Percentiles rank a stretch among this genome's conserved stretches.
Conservation (phyloP, 306 rosid genomes). For the Nissolia schottii region DNA sequence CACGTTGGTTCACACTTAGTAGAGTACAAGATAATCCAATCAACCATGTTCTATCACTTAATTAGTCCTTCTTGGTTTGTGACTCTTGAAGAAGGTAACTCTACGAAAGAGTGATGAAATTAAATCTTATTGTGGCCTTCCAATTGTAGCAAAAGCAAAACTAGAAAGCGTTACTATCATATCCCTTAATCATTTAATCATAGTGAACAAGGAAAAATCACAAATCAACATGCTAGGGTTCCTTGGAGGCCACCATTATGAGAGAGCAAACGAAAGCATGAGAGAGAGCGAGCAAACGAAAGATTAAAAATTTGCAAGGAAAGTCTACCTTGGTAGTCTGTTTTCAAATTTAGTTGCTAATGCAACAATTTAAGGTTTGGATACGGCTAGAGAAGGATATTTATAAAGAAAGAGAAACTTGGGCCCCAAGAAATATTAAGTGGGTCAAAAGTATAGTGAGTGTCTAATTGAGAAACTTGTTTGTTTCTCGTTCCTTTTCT, state of each 20-base stretch:
- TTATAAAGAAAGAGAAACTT: neutral
- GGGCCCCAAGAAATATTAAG: constrained; percentile 6
- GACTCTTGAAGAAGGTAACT: neutral
- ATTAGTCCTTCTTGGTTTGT: neutral
- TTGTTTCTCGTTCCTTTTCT: neutral
- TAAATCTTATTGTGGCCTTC: neutral
- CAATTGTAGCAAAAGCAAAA: neutral
- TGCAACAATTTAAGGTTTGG: neutral
- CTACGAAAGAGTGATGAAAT: neutral
- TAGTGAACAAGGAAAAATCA: neutral
- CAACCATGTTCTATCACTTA: neutral
- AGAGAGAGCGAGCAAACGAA: neutral
- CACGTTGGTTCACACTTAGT: neutral
- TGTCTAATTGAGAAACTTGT: neutral
- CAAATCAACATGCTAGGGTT: neutral
- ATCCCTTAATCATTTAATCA: neutral
- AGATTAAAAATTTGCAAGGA: neutral
- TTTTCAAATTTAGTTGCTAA: neutral
- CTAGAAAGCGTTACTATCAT: neutral
- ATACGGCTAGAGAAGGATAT: neutral
- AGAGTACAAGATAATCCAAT: neutral
- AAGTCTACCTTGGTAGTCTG: neutral
- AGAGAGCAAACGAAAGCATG: neutral
- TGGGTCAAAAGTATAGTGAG: neutral
- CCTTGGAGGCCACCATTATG: neutral